Base-by-base conservation (phyloP, 371 early-diverging fungal species). In the Smittium culicis region DNA sequence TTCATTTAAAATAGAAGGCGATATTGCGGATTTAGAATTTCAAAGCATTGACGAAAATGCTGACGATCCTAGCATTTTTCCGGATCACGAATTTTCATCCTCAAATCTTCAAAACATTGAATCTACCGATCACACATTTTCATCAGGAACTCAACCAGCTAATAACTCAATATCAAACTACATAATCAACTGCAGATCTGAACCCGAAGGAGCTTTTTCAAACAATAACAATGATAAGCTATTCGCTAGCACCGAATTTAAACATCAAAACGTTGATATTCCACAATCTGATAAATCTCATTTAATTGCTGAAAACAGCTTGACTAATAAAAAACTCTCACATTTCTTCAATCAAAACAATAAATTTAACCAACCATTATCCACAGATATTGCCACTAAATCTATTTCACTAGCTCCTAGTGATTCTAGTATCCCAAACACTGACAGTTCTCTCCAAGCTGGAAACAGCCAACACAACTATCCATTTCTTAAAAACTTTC, bases 1-100 rank as follows among this genome's bases (percentile, higher is more conserved):
- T 27, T 81, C 81, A 28, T 90, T 98, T 67, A 70, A 81, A 16
- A 82, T 89, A 2, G 94, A 93, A 66, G 84, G 85, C 24, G 65
- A 64, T 34, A 45, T 17, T 1, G 34, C 34, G 2, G 65, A 64
- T 28, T 14, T 64, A 11, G 65, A 64, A 29, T 64, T 64, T 27
- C 33, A 45, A 35, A 64, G 45, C 28, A 25, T 35, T 34, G 54
- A 35, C 14, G 33, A 45, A 35, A 54, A 24, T 24, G 16, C 5
- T 35, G 35, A 64, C 35, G 32, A 27, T 25, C 16, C 5, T 11
- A 11, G 11, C 5, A 11, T 20, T 5, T 11, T 45, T 45, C 45
- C 20, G 20, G 45, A 45, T 11, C 45, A 45, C 5, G 5, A 5
- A 11, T 20, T 11, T 45, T 45, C 20, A 11, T 5, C 11, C 20